Percentiles rank a stretch among this genome's conserved stretches.
phyloP scores from a whole-genome alignment of 495 filamentous ascomycete species.

The Aspergillus indologenus region DNA sequence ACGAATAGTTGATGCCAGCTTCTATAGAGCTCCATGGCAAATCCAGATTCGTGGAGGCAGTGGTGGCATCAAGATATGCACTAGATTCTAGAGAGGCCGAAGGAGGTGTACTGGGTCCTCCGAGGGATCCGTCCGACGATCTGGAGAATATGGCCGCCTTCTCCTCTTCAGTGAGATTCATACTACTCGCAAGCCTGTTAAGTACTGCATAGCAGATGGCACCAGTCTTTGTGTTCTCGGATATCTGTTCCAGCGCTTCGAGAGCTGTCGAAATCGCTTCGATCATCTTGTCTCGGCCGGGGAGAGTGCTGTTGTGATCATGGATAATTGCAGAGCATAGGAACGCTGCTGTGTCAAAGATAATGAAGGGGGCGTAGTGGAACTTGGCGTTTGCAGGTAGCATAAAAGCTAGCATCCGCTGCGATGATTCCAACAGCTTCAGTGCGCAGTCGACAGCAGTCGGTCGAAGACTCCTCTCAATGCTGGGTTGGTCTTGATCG shows the following conservation, averaged over 20 bases:
- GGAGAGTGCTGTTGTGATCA: slow-evolving; percentile 39
- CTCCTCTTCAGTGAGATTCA: slow-evolving; percentile 10
- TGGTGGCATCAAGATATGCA: not conserved
- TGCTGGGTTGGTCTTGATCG: slow-evolving; percentile 19
- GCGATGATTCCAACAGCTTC: slow-evolving; percentile 39
- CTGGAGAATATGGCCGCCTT: not conserved
- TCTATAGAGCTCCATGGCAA: not conserved
- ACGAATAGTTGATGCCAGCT: slow-evolving; percentile 7
- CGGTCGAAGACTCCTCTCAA: slow-evolving; percentile 29
- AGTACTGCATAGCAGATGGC: slow-evolving; percentile 25
- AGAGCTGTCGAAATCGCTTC: slow-evolving; percentile 36
- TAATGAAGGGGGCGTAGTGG: slow-evolving; percentile 50
- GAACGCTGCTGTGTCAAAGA: slow-evolving; percentile 50
- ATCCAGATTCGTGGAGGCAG: not conserved
- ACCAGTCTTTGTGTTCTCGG: slow-evolving; percentile 31
- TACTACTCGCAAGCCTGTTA: slow-evolving; percentile 18
- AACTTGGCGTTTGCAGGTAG: slow-evolving; percentile 47
- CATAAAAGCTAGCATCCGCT: slow-evolving; percentile 38
- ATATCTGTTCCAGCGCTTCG: slow-evolving; percentile 36
- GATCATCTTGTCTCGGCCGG: slow-evolving; percentile 40
- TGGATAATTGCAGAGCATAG: slow-evolving; percentile 51
- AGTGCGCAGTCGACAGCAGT: slow-evolving; percentile 41
- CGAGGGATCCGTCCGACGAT: slow-evolving; percentile 4
- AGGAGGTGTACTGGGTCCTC: slow-evolving; percentile 5
- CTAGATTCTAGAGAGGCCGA: not conserved